Evolutionary conservation across 1,139 yeast species (phyloP).

Genomic region (Suhomyces atakaporum): DNA sequence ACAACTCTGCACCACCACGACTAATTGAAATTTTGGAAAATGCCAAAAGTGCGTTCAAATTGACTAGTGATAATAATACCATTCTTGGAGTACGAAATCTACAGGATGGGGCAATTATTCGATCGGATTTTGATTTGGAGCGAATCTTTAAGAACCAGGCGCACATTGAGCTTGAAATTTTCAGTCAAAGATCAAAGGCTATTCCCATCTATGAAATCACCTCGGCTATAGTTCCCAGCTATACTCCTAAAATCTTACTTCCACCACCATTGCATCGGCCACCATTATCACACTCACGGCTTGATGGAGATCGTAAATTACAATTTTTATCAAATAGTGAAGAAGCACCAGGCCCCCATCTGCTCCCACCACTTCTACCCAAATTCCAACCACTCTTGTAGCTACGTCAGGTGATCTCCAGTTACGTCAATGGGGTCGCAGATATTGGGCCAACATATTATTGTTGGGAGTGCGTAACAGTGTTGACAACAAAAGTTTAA

Average conservation of each 20-base stretch:
- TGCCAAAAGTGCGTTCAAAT: conserved; percentile 65
- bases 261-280: conserved; percentile 35
- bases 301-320: conserved; percentile 10
- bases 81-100: conserved; percentile 17
- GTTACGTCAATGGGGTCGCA: conserved; percentile 12
- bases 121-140: conserved; percentile 39
- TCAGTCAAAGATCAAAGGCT: conserved; percentile 33
- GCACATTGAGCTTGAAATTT: conserved; percentile 38
- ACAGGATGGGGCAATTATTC: conserved; percentile 26
- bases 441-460: conserved; percentile 16
- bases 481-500: too few relatives aligned
- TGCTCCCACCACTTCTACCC: conserved; percentile 35
- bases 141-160: conserved; percentile 31
- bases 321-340: conserved; percentile 29
- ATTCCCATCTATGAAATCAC: conserved; percentile 41
- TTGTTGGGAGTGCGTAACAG: conserved; percentile 15
- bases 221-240: conserved; percentile 30
- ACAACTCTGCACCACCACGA: conserved; percentile 68
- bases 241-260: conserved; percentile 26
- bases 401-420: conserved; percentile 5
- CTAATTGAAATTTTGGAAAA: conserved; percentile 67
- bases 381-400: conserved; percentile 41
- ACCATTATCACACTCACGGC: conserved; percentile 12
- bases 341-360: conserved; percentile 21
- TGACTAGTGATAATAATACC: conserved; percentile 12